Conservation (phyloP, 164 flowering plant genomes). For the Houttuynia cordata region DNA sequence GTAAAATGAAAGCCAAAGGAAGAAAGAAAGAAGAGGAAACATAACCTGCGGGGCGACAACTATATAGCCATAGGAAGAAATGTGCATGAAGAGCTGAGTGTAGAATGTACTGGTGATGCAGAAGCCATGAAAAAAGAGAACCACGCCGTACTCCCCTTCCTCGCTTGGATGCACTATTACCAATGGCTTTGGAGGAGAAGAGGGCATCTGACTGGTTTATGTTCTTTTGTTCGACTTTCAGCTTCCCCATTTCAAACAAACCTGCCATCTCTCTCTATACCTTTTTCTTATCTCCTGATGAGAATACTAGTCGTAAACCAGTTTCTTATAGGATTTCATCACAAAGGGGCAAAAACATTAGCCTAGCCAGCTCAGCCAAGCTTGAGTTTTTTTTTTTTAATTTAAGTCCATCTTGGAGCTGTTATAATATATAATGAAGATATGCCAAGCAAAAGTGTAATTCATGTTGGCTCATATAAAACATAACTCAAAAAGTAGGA, state of each 20-base stretch:
- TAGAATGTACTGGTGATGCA: conserved; percentile 34
- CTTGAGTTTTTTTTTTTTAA: too few species aligned
- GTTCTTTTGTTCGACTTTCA: not conserved
- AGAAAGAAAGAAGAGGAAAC: too few species aligned
- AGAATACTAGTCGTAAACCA: not conserved
- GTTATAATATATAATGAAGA: too few species aligned
- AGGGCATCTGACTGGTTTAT: not conserved
- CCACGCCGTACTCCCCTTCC: conserved; percentile 33
- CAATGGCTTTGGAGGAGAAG: conserved; percentile 2
- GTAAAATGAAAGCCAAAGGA: not conserved
- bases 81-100: conserved; percentile 34
- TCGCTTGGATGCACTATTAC: conserved; percentile 28
- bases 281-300: not conserved
- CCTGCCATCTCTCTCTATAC: not conserved
- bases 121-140: conserved; percentile 48
- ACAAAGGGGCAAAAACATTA: too few species aligned
- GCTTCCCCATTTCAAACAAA: not conserved
- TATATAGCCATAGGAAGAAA: conserved; percentile 67
- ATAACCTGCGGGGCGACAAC: conserved; percentile 55
- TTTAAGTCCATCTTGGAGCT: too few species aligned
- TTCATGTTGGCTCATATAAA: too few species aligned
- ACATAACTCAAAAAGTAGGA: too few species aligned
- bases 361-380: too few species aligned
- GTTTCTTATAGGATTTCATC: not conserved
- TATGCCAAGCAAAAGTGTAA: too few species aligned